phyloP scores from a whole-genome alignment of 768 basidiomycete genomes.

The Mycena vulgaris region DNA sequence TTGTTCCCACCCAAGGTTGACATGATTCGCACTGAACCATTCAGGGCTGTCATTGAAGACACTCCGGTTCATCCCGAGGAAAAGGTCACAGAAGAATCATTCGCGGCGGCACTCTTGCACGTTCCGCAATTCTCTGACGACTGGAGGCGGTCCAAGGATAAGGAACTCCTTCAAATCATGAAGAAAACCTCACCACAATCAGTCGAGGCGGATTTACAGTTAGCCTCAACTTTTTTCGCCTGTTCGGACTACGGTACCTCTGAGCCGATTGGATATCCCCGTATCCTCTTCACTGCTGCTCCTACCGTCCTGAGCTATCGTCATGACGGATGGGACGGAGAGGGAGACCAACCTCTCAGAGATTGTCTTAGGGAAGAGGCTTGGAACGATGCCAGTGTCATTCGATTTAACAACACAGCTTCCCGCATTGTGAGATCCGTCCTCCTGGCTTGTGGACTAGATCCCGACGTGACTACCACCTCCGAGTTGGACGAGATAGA shows the following conservation, averaged over 20 bases:
- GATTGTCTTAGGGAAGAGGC: neutral
- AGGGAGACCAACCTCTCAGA: neutral
- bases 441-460: slow-evolving; percentile 21
- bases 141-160: slow-evolving; percentile 17
- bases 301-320: neutral
- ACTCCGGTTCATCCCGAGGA: slow-evolving; percentile 25
- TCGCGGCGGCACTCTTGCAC: slow-evolving; percentile 13
- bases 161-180: slow-evolving; percentile 27
- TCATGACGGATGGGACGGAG: no score
- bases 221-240: slow-evolving; percentile 28
- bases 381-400: slow-evolving; percentile 5
- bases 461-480: slow-evolving; percentile 24
- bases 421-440: neutral
- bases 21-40: slow-evolving; percentile 18
- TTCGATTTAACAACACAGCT: slow-evolving; percentile 4
- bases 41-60: slow-evolving; percentile 27
- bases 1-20: slow-evolving; percentile 14
- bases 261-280: slow-evolving; percentile 15
- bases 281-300: slow-evolving; percentile 14
- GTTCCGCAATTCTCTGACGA: slow-evolving; percentile 6
- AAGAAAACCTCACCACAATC: neutral
- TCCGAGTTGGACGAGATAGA: slow-evolving; percentile 32
- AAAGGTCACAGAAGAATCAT: slow-evolving; percentile 27
- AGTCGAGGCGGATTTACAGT: slow-evolving; percentile 5
- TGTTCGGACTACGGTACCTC: neutral